Percentiles rank a stretch among this genome's conserved stretches.
phyloP scores from a whole-genome alignment of 164 flowering plant species.

The Umbilicus rupestris region DNA sequence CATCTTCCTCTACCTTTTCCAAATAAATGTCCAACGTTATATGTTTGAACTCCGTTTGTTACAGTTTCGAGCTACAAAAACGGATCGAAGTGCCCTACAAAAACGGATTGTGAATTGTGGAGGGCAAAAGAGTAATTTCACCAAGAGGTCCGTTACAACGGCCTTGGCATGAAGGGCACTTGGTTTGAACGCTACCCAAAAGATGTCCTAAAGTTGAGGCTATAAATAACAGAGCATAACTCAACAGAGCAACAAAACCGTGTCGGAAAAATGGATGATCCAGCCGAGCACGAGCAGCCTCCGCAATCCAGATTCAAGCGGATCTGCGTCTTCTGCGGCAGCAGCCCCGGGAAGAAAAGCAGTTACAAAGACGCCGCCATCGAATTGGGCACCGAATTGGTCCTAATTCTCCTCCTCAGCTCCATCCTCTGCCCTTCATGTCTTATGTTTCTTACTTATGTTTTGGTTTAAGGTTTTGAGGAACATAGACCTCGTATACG shows the following conservation, averaged over 20 bases:
- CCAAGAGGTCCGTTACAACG: not conserved
- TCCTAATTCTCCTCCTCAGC: too few relatives aligned
- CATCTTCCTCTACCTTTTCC: too few relatives aligned
- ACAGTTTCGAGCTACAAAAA: too few relatives aligned
- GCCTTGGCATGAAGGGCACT: not conserved
- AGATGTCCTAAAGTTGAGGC: not conserved
- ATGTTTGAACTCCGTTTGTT: too few relatives aligned
- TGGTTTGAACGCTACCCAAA: not conserved
- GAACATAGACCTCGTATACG: conserved; percentile 44
- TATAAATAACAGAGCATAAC: not conserved
- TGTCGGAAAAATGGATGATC: not conserved
- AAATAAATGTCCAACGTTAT: too few relatives aligned
- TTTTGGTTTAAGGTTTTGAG: conserved; percentile 26
- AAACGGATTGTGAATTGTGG: too few relatives aligned
- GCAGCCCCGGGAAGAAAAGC: conserved; percentile 40
- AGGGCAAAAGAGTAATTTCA: not conserved
- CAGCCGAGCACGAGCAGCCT: not conserved
- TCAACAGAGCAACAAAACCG: not conserved
- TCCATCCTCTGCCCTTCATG: not conserved
- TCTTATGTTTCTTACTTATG: not conserved
- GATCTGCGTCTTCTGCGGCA: conserved; percentile 50
- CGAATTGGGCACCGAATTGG: conserved; percentile 39
- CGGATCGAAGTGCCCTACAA: too few relatives aligned
- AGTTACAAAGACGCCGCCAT: conserved; percentile 40
- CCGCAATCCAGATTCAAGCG: conserved; percentile 32